Base-by-base conservation (phyloP, 805 yeast species). In the Kuraishia molischiana region DNA sequence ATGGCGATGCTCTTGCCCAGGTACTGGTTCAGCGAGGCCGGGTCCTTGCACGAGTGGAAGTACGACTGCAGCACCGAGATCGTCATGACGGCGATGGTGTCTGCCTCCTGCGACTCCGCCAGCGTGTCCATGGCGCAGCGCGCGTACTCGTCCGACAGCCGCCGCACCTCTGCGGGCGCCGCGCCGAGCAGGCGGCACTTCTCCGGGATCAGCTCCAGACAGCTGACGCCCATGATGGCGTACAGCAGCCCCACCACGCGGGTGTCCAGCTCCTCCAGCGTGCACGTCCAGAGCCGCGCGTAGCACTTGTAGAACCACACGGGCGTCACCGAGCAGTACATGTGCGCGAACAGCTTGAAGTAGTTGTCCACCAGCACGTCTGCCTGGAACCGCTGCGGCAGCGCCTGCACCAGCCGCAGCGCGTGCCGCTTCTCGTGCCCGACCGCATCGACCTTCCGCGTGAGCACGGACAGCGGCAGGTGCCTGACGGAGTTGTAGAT, bases 1-100 rank as follows among this genome's bases (percentile, higher is more conserved):
- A 39, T 38, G n/a, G 44, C 24, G 4, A 43, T 39, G 4, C 44
- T 38, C 26, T 34, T 38, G 6, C 26, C 29, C 6, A 44, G 39
- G 21, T 38, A 36, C 15, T 44, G 29, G 26, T 35, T 36, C 19
- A 44, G 35, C 35, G 11, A 10, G 5, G 21, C 28, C 4, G 34
- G 21, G 5, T 24, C 13, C 24, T 32, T 29, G 13, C 21, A 14
- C 3, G 36, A 24, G 13, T 34, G 29, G 17, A 34, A 29, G 29
- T 34, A 42, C 4, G 35, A 32, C 10, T 36, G 38, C 13, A 44
- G 38, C 4, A 43, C 34, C 19, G 41, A 32, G 18, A 32, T 40
- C 9, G 37, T 30, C 10, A 41, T 37, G 2, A 44, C 20, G 29
- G 4, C 41, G 24, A 14, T 36, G 43, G 32, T 32, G 21, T 15